Base-by-base conservation (phyloP, 2,329 filamentous ascomycete species). In the Arthroderma sp. region DNA sequence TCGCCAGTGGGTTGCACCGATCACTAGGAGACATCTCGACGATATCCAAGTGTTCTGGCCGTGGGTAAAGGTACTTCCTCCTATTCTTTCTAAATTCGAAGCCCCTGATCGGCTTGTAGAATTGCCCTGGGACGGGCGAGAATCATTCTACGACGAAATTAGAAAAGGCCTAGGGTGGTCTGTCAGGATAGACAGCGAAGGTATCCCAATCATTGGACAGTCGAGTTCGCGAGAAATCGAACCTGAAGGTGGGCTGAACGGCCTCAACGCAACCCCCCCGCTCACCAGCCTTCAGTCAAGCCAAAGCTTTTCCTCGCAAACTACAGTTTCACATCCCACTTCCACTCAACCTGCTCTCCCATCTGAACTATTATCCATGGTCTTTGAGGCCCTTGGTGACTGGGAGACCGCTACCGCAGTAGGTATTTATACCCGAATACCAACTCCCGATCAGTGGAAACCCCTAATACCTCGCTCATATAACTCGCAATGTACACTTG, bases 341-440 rank as follows among this genome's bases (percentile, higher is more conserved):
- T 35, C 49, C 1, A 44, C 56, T 21, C 15, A 39, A 17, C 56
- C 59, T 44, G 43, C 55, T 23, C 75, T 97, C 0, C 91, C 91
- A 0, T 83, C 87, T 0, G 91, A 97, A 71, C 80, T 96, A 39
- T 95, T 91, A 89, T 86, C 86, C 33, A 86, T 91, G 58, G 86
- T 97, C 52, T 82, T 96, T 44, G 87, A 74, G 55, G 67, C 94
- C 62, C 82, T 90, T 0, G 83, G 83, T 44, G 91, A 97, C 69
- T 97, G 91, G 91, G 91, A 96, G 71, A 77, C 94, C 19, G 87
- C 91, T 8, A 85, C 85, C 62, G 85, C 87, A 0, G 76, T 96
- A 4, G 84, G 87, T 58, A 81, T 96, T 47, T 91, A 87, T 66
- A 89, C 89, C 1, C 89, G 81, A 57, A 75, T 95, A 4, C 79